phyloP scores from a whole-genome alignment of 169 alveolate genomes.

The Cryptosporidium meleagridis region DNA sequence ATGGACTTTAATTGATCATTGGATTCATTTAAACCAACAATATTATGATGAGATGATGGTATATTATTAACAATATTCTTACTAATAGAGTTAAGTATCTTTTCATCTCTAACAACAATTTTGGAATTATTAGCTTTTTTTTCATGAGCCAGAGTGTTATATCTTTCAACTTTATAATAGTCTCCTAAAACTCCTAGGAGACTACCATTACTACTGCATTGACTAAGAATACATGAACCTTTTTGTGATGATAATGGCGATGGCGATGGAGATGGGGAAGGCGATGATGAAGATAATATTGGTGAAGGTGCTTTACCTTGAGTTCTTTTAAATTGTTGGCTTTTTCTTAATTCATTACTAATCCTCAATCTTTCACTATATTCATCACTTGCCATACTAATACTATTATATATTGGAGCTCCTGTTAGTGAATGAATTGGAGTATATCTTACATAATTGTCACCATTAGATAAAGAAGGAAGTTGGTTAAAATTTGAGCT shows the following conservation, averaged over 20 bases:
- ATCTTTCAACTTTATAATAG: constrained; percentile 4
- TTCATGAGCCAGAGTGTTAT: background rate
- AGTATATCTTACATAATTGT: background rate
- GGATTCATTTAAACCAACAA: background rate
- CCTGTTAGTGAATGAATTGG: constrained; percentile 55
- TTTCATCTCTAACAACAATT: background rate
- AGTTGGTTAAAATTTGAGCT: background rate
- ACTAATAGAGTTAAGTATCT: constrained; percentile 1
- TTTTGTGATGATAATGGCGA: background rate
- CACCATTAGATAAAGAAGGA: background rate
- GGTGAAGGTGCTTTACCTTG: background rate
- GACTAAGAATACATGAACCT: constrained; percentile 8
- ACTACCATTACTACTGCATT: constrained; percentile 1
- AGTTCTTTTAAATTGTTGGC: constrained; percentile 7
- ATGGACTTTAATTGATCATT: constrained; percentile 26
- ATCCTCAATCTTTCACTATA: constrained; percentile 33
- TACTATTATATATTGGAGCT: constrained; percentile 66
- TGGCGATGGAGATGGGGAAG: background rate
- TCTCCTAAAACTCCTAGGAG: constrained; percentile 31
- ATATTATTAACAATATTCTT: constrained; percentile 15
- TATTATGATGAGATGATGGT: background rate
- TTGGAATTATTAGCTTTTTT: background rate
- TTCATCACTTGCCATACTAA: constrained; percentile 51
- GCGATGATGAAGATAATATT: too few relatives aligned
- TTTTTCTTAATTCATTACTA: constrained; percentile 1